These are phyloP conservation scores for Pseudogymnoascus sp. DNA, from an alignment of 2,329 filamentous ascomycete species.

Conservation along the genomic window DNA sequence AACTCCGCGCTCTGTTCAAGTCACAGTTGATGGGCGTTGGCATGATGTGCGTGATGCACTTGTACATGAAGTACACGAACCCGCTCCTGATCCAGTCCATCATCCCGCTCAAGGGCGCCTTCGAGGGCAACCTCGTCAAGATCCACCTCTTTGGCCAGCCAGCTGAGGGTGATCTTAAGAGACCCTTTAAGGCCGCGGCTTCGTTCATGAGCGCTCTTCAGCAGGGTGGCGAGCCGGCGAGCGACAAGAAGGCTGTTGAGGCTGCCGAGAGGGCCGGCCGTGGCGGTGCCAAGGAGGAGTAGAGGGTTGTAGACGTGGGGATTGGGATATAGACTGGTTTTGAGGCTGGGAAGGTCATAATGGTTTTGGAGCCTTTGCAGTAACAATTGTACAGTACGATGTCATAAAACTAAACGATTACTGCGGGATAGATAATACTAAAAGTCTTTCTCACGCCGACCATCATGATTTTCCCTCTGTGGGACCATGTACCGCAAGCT, in stretches of 20 bases:
- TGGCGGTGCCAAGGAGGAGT: conserved; percentile 66
- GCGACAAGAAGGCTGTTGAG: conserved; percentile 84
- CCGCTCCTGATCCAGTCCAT: conserved; percentile 97
- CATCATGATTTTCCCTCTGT: background rate
- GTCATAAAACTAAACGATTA: background rate
- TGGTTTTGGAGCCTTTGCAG: background rate
- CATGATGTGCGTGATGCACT: conserved; percentile 98
- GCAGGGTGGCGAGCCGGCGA: conserved; percentile 57
- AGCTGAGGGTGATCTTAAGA: conserved; percentile 82
- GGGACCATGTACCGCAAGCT: background rate
- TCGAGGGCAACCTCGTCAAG: conserved; percentile 95
- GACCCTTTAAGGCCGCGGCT: conserved; percentile 82
- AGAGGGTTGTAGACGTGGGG: conserved; percentile 15
- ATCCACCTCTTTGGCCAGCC: conserved; percentile 85
- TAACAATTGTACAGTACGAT: conserved; percentile 3
- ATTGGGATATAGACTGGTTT: background rate
- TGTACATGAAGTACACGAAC: conserved; percentile 99
- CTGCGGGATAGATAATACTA: background rate
- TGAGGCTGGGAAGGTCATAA: background rate
- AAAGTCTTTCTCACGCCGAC: background rate
- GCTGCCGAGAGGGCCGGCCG: conserved; percentile 67
- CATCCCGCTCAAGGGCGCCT: conserved; percentile 89
- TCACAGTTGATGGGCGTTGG: conserved; percentile 89
- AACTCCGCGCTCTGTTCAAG: conserved; percentile 80
- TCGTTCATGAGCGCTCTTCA: conserved; percentile 77